A percentile compares a stretch with the other conserved stretches of the same genome.
phyloP scores from a whole-genome alignment of 805 yeast species.

The Dipodascus geniculatus region DNA sequence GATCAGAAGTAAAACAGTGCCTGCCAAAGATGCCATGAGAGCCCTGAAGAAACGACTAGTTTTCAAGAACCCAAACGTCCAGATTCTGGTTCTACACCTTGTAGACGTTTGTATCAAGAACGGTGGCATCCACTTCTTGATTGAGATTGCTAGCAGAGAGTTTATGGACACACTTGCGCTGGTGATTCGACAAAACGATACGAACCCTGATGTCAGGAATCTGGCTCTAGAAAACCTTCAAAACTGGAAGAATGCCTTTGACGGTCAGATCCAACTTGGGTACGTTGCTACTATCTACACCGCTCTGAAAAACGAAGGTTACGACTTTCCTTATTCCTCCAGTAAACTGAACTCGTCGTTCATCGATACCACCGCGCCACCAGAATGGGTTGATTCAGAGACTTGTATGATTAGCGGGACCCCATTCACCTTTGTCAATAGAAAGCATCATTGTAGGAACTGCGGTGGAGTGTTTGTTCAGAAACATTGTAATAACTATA shows the following conservation, averaged over 20 bases:
- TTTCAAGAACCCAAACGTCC: slow-evolving; percentile 67
- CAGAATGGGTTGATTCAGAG: slow-evolving; percentile 94
- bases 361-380: slow-evolving; percentile 85
- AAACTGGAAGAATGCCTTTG: slow-evolving; percentile 67
- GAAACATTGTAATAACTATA: slow-evolving; percentile 61
- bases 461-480: slow-evolving; percentile 94
- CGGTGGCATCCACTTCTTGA: slow-evolving; percentile 77
- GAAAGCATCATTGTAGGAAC: slow-evolving; percentile 94
- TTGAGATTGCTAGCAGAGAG: slow-evolving; percentile 71
- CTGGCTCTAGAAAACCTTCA: slow-evolving; percentile 54
- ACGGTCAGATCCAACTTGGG: slow-evolving; percentile 49
- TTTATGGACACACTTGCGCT: slow-evolving; percentile 67
- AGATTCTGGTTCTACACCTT: slow-evolving; percentile 61
- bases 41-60: slow-evolving; percentile 64
- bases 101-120: slow-evolving; percentile 84
- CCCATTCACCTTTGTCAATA: slow-evolving; percentile 64
- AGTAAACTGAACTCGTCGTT: slow-evolving; percentile 35
- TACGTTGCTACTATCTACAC: slow-evolving; percentile 54
- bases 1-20: slow-evolving; percentile 68
- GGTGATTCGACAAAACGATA: slow-evolving; percentile 25
- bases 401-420: slow-evolving; percentile 89
- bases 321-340: slow-evolving; percentile 46
- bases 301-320: slow-evolving; percentile 46
- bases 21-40: slow-evolving; percentile 76
- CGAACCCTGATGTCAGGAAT: slow-evolving; percentile 43